Percentiles rank a stretch among this genome's conserved stretches.
phyloP scores from a whole-genome alignment of 371 early-diverging fungal genomes.

The Mortierella sp. region DNA sequence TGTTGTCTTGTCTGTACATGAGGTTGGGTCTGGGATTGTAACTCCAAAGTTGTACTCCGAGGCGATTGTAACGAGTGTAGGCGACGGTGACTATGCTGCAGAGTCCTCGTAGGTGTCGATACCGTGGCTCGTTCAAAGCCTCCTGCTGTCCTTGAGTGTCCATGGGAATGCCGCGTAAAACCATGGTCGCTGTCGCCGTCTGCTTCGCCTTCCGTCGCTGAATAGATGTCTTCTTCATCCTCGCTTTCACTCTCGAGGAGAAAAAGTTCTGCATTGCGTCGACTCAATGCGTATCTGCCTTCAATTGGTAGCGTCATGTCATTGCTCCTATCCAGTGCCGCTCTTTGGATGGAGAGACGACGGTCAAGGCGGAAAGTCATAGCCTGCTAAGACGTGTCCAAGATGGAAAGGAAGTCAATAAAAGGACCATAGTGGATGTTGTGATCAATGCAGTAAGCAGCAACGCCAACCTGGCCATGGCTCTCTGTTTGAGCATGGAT shows the following conservation, averaged over 20 bases:
- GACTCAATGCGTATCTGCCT: not conserved
- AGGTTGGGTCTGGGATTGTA: not conserved
- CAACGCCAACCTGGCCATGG: no score
- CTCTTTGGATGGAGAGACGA: no score
- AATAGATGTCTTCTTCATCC: not conserved
- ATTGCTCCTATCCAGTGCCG: no score
- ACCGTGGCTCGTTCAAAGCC: not conserved
- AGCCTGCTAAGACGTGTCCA: no score
- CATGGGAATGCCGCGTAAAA: not conserved
- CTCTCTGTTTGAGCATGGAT: no score
- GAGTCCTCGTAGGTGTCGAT: not conserved
- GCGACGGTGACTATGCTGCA: not conserved
- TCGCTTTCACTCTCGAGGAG: conserved; percentile 9
- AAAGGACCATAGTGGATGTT: no score
- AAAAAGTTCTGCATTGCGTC: not conserved
- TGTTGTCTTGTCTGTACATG: conserved; percentile 4
- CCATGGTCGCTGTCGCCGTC: not conserved
- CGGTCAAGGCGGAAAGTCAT: no score
- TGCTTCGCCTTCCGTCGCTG: not conserved
- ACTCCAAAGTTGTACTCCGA: not conserved
- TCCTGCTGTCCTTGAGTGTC: not conserved
- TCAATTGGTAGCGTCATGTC: not conserved
- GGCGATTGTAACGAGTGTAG: not conserved
- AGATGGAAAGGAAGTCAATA: no score
- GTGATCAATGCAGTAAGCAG: no score